A percentile compares a stretch with the other conserved stretches of the same genome.
phyloP scores from a whole-genome alignment of 768 basidiomycete genomes.

The Lentinula lateritia region DNA sequence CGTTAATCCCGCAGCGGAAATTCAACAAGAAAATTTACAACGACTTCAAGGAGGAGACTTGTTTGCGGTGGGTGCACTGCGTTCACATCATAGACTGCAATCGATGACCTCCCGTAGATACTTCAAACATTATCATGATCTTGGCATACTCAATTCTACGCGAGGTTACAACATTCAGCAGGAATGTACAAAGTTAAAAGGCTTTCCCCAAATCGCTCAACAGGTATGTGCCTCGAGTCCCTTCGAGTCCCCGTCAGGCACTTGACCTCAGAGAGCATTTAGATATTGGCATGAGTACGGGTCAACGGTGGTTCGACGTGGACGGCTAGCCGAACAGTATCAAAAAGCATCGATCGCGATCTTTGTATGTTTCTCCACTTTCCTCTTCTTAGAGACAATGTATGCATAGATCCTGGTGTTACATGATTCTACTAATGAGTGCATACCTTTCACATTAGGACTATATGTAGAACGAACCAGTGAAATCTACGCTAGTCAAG shows the following conservation, averaged over 20 bases:
- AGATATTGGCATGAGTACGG: not conserved
- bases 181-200: constrained; percentile 64
- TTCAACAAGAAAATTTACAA: constrained; percentile 72
- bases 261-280: not conserved
- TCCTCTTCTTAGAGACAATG: too few species aligned
- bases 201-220: constrained; percentile 33
- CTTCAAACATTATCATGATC: constrained; percentile 51
- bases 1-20: constrained; percentile 42
- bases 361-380: too few species aligned
- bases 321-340: too few species aligned
- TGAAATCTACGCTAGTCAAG: too few species aligned
- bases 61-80: constrained; percentile 42
- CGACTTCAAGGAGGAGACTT: constrained; percentile 76
- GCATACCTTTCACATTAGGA: too few species aligned
- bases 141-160: constrained; percentile 43
- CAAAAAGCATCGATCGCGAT: too few species aligned
- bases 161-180: constrained; percentile 47
- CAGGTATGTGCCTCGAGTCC: constrained; percentile 22
- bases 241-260: too few species aligned
- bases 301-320: too few species aligned
- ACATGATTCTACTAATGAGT: too few species aligned
- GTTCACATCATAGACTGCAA: not conserved
- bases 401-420: too few species aligned
- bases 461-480: too few species aligned
- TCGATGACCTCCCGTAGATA: constrained; percentile 37